Evolutionary conservation across 495 filamentous ascomycete genomes (phyloP), one percentile per base, ranked within the genome.

Genomic region (Penicillium herquei): DNA sequence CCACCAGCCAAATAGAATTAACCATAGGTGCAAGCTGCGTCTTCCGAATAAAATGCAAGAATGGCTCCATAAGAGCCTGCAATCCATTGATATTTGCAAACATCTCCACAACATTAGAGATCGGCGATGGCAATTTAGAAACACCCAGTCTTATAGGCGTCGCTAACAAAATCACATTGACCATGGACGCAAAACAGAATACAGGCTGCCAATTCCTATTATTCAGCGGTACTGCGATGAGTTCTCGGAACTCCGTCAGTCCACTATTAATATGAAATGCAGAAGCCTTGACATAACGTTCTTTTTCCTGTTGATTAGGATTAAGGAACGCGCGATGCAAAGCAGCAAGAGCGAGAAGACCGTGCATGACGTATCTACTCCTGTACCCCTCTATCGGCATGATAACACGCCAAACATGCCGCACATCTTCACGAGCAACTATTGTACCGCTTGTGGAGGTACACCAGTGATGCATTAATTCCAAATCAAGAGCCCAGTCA

Each of bases 361-460:
- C 74, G 34, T 75, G 70, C 70, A 76, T 72, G 16, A 77, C 49
- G 49, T 72, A 77, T 14, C 60, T 58, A 43, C 75, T 70, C 1
- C 60, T 34, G 44, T 75, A 70, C 6, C 67, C 74, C 34, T 74
- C 65, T 7, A 67, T 65, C 2, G 72, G 72, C 0, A 72, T 56
- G 18, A 67, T 55, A 7, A 58, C 49, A 9, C 62, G 65, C 68
- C 74, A 78, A 17, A 77, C 60, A 35, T 65, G 49, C 8, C 62
- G 59, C 18, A 48, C 55, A 46, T 68, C 62, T 40, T 61, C 62
- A 16, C 66, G 62, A 7, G 51, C 7, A 6, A 63, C 50, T 9
- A 73, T 31, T 1, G 59, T 58, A 21, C 58, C 62, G 57, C 61
- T 70, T 13, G 65, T 68, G 33, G 64, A 54, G 1, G 66, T 67